These are phyloP conservation scores for Emmonsiellopsis sp. DNA, from an alignment of 2,329 filamentous ascomycete species.

Conservation along the genomic window DNA sequence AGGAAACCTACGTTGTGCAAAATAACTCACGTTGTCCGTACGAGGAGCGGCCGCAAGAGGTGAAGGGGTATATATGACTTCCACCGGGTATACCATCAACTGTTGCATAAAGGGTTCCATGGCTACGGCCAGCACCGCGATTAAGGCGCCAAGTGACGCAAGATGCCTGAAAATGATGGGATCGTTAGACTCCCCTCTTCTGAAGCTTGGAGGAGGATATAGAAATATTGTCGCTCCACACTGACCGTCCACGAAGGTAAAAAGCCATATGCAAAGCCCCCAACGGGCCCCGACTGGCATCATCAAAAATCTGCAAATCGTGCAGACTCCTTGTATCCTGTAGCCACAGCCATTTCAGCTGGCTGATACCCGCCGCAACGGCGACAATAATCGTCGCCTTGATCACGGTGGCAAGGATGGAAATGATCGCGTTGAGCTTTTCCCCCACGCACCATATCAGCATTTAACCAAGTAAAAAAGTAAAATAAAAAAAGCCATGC, in stretches of 20 bases:
- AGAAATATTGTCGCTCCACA: neutral
- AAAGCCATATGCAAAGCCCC: constrained; percentile 6
- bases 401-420: constrained; percentile 23
- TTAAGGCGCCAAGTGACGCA: neutral
- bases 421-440: constrained; percentile 23
- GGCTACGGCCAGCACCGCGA: neutral
- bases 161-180: neutral
- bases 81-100: neutral
- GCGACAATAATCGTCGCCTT: constrained; percentile 24
- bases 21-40: neutral
- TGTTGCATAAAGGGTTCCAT: constrained; percentile 1
- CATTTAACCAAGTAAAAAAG: neutral
- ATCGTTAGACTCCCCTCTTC: neutral
- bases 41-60: neutral
- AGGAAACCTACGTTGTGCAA: neutral
- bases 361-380: constrained; percentile 23
- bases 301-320: constrained; percentile 21
- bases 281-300: constrained; percentile 21
- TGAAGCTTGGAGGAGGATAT: neutral
- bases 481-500: neutral
- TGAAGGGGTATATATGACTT: neutral
- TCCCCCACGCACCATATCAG: neutral
- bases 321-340: constrained; percentile 11
- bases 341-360: constrained; percentile 30
- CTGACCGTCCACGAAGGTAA: neutral